Evolutionary conservation across 2,329 filamentous ascomycete species (phyloP), one percentile per base, ranked within the genome.

Genomic region (Tolypocladium tundrense): DNA sequence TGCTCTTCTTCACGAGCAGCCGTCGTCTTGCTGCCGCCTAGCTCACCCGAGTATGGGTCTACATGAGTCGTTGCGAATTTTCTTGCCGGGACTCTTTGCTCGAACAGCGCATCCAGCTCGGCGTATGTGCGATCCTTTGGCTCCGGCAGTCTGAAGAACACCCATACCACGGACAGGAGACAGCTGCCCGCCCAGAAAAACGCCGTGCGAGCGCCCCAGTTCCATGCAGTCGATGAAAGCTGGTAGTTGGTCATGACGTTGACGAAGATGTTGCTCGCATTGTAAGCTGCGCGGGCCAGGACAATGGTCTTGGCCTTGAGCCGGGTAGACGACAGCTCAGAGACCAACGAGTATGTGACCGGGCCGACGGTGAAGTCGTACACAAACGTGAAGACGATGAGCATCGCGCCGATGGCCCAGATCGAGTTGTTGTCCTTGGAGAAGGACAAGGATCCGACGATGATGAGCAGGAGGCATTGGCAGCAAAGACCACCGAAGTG

Each of bases 361-460:
- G 81, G 80, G 0, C 81, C 82, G 14, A 83, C 74, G 1, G 79
- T 79, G 57, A 79, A 73, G 68, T 80, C 79, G 67, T 83, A 84
- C 2, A 78, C 69, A 56, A 82, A 78, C 0, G 77, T 80, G 62
- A 78, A 82, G 43, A 80, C 66, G 48, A 84, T 72, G 4, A 83
- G 69, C 64, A 84, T 66, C 60, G 73, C 63, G 37, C 75, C 74
- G 50, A 80, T 67, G 60, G 78, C 71, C 70, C 76, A 78, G 16
- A 76, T 65, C 0, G 72, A 69, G 1, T 61, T 61, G 51, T 72
- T 73, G 11, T 64, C 56, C 1, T 62, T 60, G 19, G 71, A 67
- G 58, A 75, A 75, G 1, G 73, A 73, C 0, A 76, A 64, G 2
- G 65, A 72, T 11, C 75, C 72, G 45, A 78, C 71, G 21, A 76